These are phyloP conservation scores for Polytolypa hystricis DNA, from an alignment of 2,329 filamentous ascomycete species.

Conservation along the genomic window DNA sequence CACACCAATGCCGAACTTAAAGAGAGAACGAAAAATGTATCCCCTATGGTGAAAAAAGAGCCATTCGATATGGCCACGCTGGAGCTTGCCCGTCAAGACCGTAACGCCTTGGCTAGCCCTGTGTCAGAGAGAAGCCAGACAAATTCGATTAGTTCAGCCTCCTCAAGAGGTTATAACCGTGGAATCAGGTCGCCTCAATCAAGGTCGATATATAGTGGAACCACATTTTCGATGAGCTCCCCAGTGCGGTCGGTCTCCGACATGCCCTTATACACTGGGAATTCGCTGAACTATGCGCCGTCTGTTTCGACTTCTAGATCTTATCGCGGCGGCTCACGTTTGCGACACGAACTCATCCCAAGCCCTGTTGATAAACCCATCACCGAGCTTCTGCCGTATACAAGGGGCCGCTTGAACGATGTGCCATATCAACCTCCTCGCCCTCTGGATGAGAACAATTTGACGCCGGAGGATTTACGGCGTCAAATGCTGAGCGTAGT, in stretches of 20 bases:
- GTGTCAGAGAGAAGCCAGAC: slow-evolving; percentile 51
- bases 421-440: slow-evolving; percentile 67
- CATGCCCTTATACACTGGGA: slow-evolving; percentile 26
- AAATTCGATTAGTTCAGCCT: slow-evolving; percentile 51
- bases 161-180: slow-evolving; percentile 33
- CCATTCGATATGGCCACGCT: slow-evolving; percentile 56
- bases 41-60: slow-evolving; percentile 59
- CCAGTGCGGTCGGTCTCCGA: slow-evolving; percentile 18
- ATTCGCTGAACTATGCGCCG: slow-evolving; percentile 34
- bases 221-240: slow-evolving; percentile 35
- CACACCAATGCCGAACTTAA: slow-evolving; percentile 35
- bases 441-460: slow-evolving; percentile 43
- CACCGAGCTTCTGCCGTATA: slow-evolving; percentile 77
- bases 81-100: slow-evolving; percentile 50
- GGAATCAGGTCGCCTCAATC: slow-evolving; percentile 31
- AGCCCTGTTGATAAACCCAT: slow-evolving; percentile 65
- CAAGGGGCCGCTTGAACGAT: slow-evolving; percentile 66
- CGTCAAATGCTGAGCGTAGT: slow-evolving; percentile 86
- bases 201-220: slow-evolving; percentile 33
- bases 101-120: slow-evolving; percentile 57
- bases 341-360: slow-evolving; percentile 68
- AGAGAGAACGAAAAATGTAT: slow-evolving; percentile 58
- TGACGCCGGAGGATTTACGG: slow-evolving; percentile 67
- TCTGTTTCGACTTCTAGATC: slow-evolving; percentile 38
- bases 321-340: slow-evolving; percentile 47